Conservation (phyloP, 257 asterid species). For the Marsdenia floribunda region DNA sequence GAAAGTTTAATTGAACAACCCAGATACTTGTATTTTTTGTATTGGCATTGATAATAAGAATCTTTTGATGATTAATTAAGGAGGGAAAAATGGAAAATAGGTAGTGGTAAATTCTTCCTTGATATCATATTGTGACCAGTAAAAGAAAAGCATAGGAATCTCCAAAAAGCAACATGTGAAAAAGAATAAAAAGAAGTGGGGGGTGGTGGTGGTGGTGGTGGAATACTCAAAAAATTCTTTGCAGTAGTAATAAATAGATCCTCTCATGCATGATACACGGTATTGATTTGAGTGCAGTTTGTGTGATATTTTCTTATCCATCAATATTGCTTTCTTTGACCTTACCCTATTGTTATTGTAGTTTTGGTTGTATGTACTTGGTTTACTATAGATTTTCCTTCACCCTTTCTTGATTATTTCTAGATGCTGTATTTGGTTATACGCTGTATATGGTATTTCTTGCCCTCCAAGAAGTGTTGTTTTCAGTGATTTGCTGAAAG, state of each 20-base stretch:
- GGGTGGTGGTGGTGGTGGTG: no score
- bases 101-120: no score
- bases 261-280: neutral
- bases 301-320: neutral
- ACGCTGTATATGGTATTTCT: neutral
- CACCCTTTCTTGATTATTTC: neutral
- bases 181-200: no score
- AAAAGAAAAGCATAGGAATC: no score
- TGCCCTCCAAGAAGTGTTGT: neutral
- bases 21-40: no score
- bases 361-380: neutral
- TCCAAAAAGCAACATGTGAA: no score
- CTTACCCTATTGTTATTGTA: neutral
- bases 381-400: neutral
- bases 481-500: neutral
- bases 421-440: neutral
- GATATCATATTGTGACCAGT: no score
- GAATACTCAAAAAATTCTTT: no score
- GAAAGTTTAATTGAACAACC: no score
- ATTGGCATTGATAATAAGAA: no score
- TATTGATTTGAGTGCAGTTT: neutral
- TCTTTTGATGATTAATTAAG: no score
- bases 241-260: neutral
- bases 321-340: neutral
- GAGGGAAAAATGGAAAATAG: no score